Base-by-base conservation (phyloP, 192 early-diverging fungal genomes). In the Funneliformis mosseae region DNA sequence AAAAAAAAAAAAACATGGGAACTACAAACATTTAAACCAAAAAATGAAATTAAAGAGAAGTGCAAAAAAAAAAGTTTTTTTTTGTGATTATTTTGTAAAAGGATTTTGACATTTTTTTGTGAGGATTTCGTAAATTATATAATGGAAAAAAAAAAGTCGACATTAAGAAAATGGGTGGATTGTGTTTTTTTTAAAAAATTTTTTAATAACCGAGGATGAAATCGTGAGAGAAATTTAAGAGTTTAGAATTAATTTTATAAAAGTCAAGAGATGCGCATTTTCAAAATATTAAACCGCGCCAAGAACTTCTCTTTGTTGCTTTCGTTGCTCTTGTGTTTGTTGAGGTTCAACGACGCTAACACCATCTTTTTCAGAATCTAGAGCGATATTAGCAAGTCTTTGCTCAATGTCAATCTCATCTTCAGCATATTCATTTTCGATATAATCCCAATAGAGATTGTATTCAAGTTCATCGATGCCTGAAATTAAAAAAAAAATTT, bases 271-370 rank as follows among this genome's bases (percentile, higher is more conserved):
- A 21, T 2, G 18, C 33, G 16, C 18, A 55, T 18, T 16, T 18
- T 18, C 50, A 23, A 38, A 25, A 2, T 4, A 71, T 41, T 45
- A 33, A 8, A 71, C 41, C 14, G 66, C 25, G 38, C 38, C 66
- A 39, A 68, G 5, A 41, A 71, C 69, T 71, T 69, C 41, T 41
- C 67, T 69, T 18, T 27, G 39, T 45, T 71, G 69, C 23, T 43
- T 71, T 42, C 38, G 69, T 9, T 71, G 69, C 8, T 45, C 41
- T 71, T 43, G 69, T 12, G 41, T 41, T 10, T 23, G n/a, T 23
- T 16, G 39, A 5, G 38, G n/a, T n/a, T 45, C 69, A 43, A 39
- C 41, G 16, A 43, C 42, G 9, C 12, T 42, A 23, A 10, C 18
- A 25, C 64, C 23, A 14, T 66, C 64, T 5, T 71, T 66, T 5